A percentile compares a stretch with the other conserved stretches of the same genome.
These are phyloP conservation scores for Sphagnum magellanicum DNA, from an alignment of 228 moss, liverwort and hornwort species.

Conservation along the genomic window DNA sequence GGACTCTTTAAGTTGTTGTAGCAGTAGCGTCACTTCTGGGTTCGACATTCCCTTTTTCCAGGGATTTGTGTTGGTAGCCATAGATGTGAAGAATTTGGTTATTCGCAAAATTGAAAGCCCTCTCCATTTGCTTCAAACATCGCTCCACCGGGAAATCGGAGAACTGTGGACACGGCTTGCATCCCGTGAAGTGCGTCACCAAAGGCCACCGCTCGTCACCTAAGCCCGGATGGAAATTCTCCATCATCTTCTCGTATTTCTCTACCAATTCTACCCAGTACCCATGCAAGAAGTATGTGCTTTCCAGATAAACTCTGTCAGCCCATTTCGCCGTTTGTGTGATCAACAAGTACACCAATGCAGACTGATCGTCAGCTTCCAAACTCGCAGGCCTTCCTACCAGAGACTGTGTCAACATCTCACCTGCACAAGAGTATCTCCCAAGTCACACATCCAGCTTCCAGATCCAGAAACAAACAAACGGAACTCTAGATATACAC, in stretches of 20 bases:
- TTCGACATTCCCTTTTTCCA: too few species aligned
- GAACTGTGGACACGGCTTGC: slow-evolving; percentile 25
- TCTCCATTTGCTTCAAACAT: slow-evolving; percentile 34
- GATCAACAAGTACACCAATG: slow-evolving; percentile 27
- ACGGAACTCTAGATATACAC: too few species aligned
- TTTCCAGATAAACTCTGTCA: slow-evolving; percentile 21
- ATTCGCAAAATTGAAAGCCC: slow-evolving; percentile 35
- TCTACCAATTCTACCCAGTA: slow-evolving; percentile 36
- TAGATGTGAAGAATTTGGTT: slow-evolving; percentile 25
- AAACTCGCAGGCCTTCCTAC: slow-evolving; percentile 15
- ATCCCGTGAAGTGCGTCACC: slow-evolving; percentile 34
- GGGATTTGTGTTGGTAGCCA: slow-evolving; percentile 17
- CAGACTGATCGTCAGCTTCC: slow-evolving; percentile 38
- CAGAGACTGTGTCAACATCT: slow-evolving; percentile 24
- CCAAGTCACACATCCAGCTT: too few species aligned
- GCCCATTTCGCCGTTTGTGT: slow-evolving; percentile 22
- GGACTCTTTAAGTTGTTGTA: too few species aligned
- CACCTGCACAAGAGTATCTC: slow-evolving; percentile 10
- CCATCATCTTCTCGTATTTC: slow-evolving; percentile 25
- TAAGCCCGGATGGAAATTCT: slow-evolving; percentile 23
- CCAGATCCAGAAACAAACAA: too few species aligned
- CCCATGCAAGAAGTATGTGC: slow-evolving; percentile 28
- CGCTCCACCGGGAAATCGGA: slow-evolving; percentile 23
- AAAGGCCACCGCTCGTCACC: slow-evolving; percentile 41
- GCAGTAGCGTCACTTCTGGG: too few species aligned